phyloP scores from a whole-genome alignment of 2,329 filamentous ascomycete species.

The Clonostachys chloroleuca region DNA sequence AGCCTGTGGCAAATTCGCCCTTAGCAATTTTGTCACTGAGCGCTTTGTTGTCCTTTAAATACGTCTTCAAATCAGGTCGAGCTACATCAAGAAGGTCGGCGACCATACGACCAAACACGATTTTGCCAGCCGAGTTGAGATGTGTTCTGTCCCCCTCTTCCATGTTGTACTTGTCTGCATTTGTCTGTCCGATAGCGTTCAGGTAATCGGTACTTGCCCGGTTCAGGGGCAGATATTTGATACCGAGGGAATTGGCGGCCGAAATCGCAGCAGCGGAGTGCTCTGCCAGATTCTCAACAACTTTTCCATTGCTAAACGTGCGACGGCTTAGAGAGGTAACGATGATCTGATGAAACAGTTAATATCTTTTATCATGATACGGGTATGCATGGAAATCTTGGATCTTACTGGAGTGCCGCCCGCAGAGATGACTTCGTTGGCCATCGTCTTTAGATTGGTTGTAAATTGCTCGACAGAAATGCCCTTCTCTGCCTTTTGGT shows the following conservation, averaged over 20 bases:
- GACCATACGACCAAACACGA: constrained; percentile 55
- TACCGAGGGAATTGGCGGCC: constrained; percentile 32
- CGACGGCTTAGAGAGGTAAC: constrained; percentile 51
- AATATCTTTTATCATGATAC: too few relatives aligned
- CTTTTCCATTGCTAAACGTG: constrained; percentile 19
- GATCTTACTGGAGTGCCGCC: constrained; percentile 35
- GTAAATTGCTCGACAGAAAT: constrained; percentile 42
- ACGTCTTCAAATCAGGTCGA: constrained; percentile 11
- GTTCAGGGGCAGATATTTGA: constrained; percentile 44
- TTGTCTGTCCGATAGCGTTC: constrained; percentile 42
- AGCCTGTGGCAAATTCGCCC: too few relatives aligned
- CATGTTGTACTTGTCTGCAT: constrained; percentile 41
- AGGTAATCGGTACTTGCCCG: constrained; percentile 43
- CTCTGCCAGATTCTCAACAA: constrained; percentile 40
- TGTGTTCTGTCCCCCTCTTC: constrained; percentile 46
- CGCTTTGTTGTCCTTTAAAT: constrained; percentile 18
- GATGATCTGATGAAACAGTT: constrained; percentile 27
- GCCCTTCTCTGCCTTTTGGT: constrained; percentile 44
- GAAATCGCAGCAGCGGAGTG: constrained; percentile 37
- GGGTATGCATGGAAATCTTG: too few relatives aligned
- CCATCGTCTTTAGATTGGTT: constrained; percentile 42
- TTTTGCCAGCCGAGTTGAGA: constrained; percentile 45
- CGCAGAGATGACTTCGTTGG: constrained; percentile 30
- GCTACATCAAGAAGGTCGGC: constrained; percentile 39
- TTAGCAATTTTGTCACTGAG: constrained; percentile 20